A percentile compares a stretch with the other conserved stretches of the same genome.
Evolutionary conservation across 352 stramenopile genomes (phyloP).

Genomic region (Aphanomyces euteiches): DNA sequence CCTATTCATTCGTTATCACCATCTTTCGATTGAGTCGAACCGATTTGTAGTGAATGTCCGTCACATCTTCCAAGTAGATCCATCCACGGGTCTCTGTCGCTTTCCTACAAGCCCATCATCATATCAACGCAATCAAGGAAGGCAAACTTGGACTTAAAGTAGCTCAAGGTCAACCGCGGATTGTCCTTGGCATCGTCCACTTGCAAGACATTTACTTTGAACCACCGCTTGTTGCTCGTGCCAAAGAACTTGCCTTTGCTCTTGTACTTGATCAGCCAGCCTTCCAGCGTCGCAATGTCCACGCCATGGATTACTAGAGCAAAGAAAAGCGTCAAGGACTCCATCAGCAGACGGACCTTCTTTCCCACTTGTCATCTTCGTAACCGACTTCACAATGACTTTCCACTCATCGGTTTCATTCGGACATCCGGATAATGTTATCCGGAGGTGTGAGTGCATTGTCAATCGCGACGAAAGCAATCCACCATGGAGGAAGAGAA

Average conservation of each 20-base stretch:
- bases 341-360: neutral
- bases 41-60: conserved; percentile 46
- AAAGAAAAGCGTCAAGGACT: neutral
- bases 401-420: too few relatives aligned
- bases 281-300: conserved; percentile 77
- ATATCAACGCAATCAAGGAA: neutral
- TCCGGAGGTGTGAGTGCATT: neutral
- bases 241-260: conserved; percentile 77
- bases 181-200: conserved; percentile 35
- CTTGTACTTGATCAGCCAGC: conserved; percentile 86
- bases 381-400: neutral
- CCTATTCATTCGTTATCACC: conserved; percentile 34
- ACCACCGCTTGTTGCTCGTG: conserved; percentile 74
- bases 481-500: conserved; percentile 25
- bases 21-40: neutral
- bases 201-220: conserved; percentile 60
- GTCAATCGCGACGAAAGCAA: neutral
- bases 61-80: conserved; percentile 77
- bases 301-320: conserved; percentile 60
- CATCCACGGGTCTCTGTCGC: conserved; percentile 72
- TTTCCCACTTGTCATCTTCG: neutral
- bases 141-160: conserved; percentile 73
- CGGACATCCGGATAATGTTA: neutral
- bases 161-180: conserved; percentile 71
- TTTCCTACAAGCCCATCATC: conserved; percentile 38